Evolutionary conservation across 1,139 yeast genomes (phyloP).

Genomic region (Kazachstania sp.): DNA sequence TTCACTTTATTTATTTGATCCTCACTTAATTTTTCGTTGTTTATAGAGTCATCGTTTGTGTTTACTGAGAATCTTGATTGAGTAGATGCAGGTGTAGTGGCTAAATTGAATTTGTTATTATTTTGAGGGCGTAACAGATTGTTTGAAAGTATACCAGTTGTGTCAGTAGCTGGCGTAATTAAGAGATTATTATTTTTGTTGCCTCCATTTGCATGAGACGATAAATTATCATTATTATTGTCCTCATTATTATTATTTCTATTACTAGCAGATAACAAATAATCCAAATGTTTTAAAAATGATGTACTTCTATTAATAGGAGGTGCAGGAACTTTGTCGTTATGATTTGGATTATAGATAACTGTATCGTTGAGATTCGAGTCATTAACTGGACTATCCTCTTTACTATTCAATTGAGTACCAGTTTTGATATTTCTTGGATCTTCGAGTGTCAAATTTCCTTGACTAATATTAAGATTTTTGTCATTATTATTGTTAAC

Average conservation of each 20-base stretch:
- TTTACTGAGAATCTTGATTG: slow-evolving; percentile 1
- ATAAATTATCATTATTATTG: slow-evolving; percentile 2
- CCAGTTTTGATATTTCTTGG: not conserved
- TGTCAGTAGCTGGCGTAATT: slow-evolving; percentile 3
- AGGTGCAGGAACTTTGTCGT: not conserved
- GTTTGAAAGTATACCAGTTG: not conserved
- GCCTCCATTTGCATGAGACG: slow-evolving; percentile 32
- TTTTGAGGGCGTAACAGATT: not conserved
- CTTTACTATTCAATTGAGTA: not conserved
- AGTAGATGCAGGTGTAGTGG: not conserved
- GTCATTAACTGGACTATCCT: slow-evolving; percentile 1
- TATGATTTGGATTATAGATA: slow-evolving; percentile 9
- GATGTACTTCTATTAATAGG: slow-evolving; percentile 20
- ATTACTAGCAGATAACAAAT: slow-evolving; percentile 22
- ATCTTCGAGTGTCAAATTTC: too few species aligned
- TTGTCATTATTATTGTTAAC: not conserved
- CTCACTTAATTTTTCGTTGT: not conserved
- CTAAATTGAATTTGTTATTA: not conserved
- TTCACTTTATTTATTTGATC: slow-evolving; percentile 32
- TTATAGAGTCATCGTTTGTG: slow-evolving; percentile 3
- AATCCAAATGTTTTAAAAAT: slow-evolving; percentile 33
- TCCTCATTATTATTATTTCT: slow-evolving; percentile 1
- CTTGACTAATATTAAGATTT: too few species aligned
- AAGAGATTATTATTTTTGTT: not conserved
- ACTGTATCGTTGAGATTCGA: slow-evolving; percentile 12